Evolutionary conservation across 768 basidiomycete species (phyloP).

Genomic region (Terana coerulea): DNA sequence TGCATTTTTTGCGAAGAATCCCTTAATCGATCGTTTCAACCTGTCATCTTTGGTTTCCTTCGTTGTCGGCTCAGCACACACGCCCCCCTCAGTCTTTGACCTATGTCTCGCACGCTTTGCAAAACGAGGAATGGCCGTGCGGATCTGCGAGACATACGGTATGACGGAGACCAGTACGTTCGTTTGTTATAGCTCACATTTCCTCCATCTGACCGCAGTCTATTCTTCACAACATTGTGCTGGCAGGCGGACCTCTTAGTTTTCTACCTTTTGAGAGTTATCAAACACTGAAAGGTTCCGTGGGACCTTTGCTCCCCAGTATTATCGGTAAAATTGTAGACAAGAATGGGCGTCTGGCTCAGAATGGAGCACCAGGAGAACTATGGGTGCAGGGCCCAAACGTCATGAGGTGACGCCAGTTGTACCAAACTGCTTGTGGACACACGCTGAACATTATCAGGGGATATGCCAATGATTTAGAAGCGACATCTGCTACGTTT

Average conservation of each 20-base stretch:
- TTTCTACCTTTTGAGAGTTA: conserved; percentile 42
- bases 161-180: conserved; percentile 79
- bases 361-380: conserved; percentile 62
- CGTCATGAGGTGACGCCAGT: conserved; percentile 65
- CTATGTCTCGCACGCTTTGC: conserved; percentile 39
- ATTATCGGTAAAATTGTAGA: conserved; percentile 69
- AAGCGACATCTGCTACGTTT: conserved; percentile 35
- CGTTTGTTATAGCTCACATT: conserved; percentile 63
- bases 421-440: no score
- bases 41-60: conserved; percentile 53
- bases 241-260: conserved; percentile 40
- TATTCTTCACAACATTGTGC: neutral
- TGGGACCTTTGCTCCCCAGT: conserved; percentile 69
- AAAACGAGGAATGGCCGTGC: conserved; percentile 37
- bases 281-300: conserved; percentile 52
- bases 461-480: conserved; percentile 27
- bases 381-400: conserved; percentile 75
- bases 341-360: conserved; percentile 51
- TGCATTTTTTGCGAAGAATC: conserved; percentile 46
- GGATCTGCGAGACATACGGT: conserved; percentile 54
- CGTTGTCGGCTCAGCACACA: conserved; percentile 65
- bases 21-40: conserved; percentile 67
- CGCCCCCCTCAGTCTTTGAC: conserved; percentile 57
- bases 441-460: no score
- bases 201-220: neutral